These are phyloP conservation scores for Niveomyces coronatus DNA, from an alignment of 2,329 filamentous ascomycete species.

Conservation along the genomic window DNA sequence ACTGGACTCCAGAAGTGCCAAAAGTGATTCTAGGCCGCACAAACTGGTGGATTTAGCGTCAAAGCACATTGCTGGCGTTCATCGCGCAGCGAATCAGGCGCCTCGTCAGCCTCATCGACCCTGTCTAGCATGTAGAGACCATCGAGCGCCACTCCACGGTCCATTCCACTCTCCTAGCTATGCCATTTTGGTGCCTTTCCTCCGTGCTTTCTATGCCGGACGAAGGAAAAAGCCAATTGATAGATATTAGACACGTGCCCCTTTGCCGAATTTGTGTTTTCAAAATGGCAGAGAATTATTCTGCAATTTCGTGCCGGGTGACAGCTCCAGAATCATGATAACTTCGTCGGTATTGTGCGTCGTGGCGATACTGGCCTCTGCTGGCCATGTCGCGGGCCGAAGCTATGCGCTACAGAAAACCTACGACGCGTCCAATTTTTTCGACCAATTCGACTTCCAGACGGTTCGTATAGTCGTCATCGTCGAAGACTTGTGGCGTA, in stretches of 20 bases:
- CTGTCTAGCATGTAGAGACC: no score
- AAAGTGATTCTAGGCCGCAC: no score
- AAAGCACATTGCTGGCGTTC: no score
- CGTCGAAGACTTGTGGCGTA: not conserved
- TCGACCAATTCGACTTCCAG: slow-evolving; percentile 29
- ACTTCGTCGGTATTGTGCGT: slow-evolving; percentile 1
- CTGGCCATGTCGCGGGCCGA: slow-evolving; percentile 5
- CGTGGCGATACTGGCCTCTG: slow-evolving; percentile 5
- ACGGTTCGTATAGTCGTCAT: slow-evolving; percentile 13
- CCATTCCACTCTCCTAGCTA: no score
- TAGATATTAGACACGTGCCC: slow-evolving; percentile 3
- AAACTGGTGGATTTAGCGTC: no score
- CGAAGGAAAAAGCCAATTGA: no score
- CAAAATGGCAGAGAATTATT: not conserved
- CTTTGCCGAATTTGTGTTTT: not conserved
- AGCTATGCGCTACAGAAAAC: slow-evolving; percentile 12
- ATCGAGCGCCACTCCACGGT: no score
- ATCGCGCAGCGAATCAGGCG: no score
- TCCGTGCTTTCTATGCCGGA: no score
- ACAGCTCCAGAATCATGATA: not conserved
- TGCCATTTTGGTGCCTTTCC: no score
- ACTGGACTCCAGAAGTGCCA: no score
- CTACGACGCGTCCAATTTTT: slow-evolving; percentile 25
- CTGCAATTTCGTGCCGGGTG: not conserved
- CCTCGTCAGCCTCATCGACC: no score